Conservation (phyloP, 164 flowering plant genomes). For the Malania oleifera region DNA sequence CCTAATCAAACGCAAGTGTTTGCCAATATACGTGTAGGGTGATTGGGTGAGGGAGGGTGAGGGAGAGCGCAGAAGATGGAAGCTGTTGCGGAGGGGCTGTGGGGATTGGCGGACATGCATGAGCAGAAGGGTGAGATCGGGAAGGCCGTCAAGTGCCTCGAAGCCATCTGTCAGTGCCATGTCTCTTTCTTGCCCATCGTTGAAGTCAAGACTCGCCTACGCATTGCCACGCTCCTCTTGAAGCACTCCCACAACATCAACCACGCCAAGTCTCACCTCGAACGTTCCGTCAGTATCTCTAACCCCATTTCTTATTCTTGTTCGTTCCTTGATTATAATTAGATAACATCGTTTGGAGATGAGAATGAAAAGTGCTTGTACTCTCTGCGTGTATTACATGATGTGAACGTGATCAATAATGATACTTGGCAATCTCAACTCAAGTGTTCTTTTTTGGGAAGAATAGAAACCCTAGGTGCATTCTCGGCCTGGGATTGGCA, state of each 20-base stretch:
- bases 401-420: no score
- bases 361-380: no score
- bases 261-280: slow-evolving; percentile 87
- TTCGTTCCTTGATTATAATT: no score
- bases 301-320: not conserved
- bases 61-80: slow-evolving; percentile 39
- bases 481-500: no score
- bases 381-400: no score
- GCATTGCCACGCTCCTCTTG: slow-evolving; percentile 67
- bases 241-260: slow-evolving; percentile 67
- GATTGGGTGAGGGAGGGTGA: not conserved
- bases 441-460: no score
- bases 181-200: slow-evolving; percentile 77
- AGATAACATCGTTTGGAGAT: no score
- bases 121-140: slow-evolving; percentile 62
- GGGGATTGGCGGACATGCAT: slow-evolving; percentile 82
- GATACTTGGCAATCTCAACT: no score
- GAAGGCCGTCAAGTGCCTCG: slow-evolving; percentile 77
- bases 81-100: slow-evolving; percentile 78
- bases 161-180: slow-evolving; percentile 76
- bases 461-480: no score
- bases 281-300: slow-evolving; percentile 41
- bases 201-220: slow-evolving; percentile 83
- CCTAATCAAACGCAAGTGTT: no score
- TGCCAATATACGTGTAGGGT: no score